Conservation (phyloP, 202 grass and related monocot genomes). For the Cymbopogon flexuosus region DNA sequence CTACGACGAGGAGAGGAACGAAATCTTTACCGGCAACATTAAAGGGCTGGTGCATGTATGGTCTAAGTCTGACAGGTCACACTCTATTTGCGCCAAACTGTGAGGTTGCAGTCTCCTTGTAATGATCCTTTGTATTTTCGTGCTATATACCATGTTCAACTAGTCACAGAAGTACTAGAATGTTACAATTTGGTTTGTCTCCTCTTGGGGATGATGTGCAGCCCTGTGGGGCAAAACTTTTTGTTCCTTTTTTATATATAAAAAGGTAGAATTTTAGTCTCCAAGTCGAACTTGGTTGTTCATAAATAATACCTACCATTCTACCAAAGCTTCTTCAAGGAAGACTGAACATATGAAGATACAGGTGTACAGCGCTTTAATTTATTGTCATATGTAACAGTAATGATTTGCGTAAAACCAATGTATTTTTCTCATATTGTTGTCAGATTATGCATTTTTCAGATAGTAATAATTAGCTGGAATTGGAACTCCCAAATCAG, state of each 20-base stretch:
- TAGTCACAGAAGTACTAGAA: not conserved
- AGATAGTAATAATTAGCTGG: not conserved
- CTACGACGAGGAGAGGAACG: slow-evolving; percentile 82
- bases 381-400: not conserved
- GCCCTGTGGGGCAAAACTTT: too few species aligned
- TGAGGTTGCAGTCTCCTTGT: slow-evolving; percentile 27
- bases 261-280: not conserved
- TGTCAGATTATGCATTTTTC: too few species aligned
- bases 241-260: too few species aligned
- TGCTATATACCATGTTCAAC: not conserved
- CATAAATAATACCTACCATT: too few species aligned
- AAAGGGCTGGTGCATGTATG: slow-evolving; percentile 81
- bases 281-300: too few species aligned
- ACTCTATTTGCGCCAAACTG: not conserved
- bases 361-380: not conserved
- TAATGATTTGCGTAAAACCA: too few species aligned
- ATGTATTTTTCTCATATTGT: too few species aligned
- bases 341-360: not conserved
- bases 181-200: too few species aligned
- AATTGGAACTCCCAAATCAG: not conserved
- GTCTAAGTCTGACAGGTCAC: slow-evolving; percentile 61
- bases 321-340: not conserved
- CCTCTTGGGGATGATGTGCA: too few species aligned
- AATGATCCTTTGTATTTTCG: slow-evolving; percentile 19
- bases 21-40: slow-evolving; percentile 84